Evolutionary conservation across 768 basidiomycete species (phyloP), one percentile per base, ranked within the genome.

Genomic region (Boletus rubropictus): DNA sequence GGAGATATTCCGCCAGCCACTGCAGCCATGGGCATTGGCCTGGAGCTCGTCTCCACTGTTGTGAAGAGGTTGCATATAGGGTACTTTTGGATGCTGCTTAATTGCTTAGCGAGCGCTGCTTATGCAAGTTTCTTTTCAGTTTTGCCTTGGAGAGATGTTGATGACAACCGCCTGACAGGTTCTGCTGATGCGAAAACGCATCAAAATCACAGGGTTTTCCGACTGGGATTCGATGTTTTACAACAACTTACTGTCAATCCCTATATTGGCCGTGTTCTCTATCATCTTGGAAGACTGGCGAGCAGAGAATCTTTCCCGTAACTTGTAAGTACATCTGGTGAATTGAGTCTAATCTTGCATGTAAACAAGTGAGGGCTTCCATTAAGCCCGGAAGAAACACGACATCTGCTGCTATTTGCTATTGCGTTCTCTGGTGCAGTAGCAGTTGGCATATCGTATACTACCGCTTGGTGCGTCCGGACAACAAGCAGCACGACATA

Each of bases 201-300:
- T 99, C 74, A 97, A 97, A 72, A 66, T 75, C 34, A 97, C 92
- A 14, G 90, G 90, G 17, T 97, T 98, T 72, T 84, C 92, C 40
- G 95, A 99, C 60, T 96, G 93, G 94, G 95, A 97, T 61, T 85
- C 93, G 11, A 97, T 97, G 93, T 95, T 91, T 71, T 98, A 98
- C 74, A 96, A 95, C 72, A 99, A 98, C 66, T 64, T 97, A 37
- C 72, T 98, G 42, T 95, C 91, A 17, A 94, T 98, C 57, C 96
- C 96, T 5, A 82, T 97, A 32, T 72, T 99, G 36, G 75, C 78
- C 45, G 58, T 90, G 42, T 90, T 85, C 61, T 96, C 94, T 8
- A 54, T 98, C 54, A 54, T 91, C 39, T 68, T 86, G 25, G 96
- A 99, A 69, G 82, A 96, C 63, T 99, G 96, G 96, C 78, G 84